Evolutionary conservation across 164 flowering plant genomes (phyloP), one percentile per base, ranked within the genome.

Genomic region (Protea cynaroides): DNA sequence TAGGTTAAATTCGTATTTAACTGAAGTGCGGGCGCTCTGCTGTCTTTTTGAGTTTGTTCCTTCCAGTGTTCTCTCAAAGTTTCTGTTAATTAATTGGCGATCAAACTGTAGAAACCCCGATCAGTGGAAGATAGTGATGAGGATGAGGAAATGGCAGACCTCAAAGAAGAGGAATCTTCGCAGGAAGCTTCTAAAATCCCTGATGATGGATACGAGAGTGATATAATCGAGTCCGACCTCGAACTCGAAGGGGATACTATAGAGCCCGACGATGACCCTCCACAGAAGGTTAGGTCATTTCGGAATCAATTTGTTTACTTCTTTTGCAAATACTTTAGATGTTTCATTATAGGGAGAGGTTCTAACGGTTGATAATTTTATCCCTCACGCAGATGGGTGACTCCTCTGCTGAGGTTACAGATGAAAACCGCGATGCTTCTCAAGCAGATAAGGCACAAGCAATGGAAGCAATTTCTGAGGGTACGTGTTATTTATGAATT

Each of bases 381-480:
- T 43, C 13, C 25, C 34, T 40, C 13, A 11, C 57, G 71, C 63
- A 94, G 99, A 94, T 94, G 97, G 99, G 99, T 68, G 97, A 94
- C 44, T 37, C 88, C 0, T 73, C 93, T 7, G 70, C 81, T 24
- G 99, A 91, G 80, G 96, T 94, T 9, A 86, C 86, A 0, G 99
- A 94, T 21, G 99, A 94, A 76, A 81, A 51, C 44, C 87, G 96
- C 0, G 99, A 91, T 60, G 96, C 93, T 50, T 71, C 99, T 0
- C 97, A 91, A 68, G 71, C 67, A 46, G 89, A 90, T 6, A 94
- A 94, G 70, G 80, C 64, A 29, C 75, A 82, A 73, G 97, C 96
- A 49, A 82, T 86, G 86, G 99, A 91, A 73, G 96, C 93, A 6
- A 68, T 94, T 56, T 85, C 96, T 38, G 96, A 94, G 69, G 97